Base-by-base conservation (phyloP, 768 basidiomycete genomes). In the Mrakia gelida region DNA sequence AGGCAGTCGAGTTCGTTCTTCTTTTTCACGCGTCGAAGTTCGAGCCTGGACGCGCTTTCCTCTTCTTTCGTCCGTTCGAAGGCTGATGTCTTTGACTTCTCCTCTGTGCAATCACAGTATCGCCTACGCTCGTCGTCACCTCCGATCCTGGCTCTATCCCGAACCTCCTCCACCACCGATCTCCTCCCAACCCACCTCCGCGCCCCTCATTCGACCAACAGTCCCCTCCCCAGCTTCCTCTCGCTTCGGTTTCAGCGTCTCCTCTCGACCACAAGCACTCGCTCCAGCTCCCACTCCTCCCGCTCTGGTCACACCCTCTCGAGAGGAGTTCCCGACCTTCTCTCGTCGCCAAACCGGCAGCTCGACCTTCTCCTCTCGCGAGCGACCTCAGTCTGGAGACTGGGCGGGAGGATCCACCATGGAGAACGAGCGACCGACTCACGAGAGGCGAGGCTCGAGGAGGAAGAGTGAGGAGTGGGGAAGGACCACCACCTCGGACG, bases 381-480 rank as follows among this genome's bases (percentile, higher is more conserved):
- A 41, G 68, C 52, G 75, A 1, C 52, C 68, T 13, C 63, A 70
- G 70, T 34, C 30, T 2, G 75, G 75, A 34, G 75, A 76, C 61
- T 76, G 75, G 75, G 71, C 75, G 5, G 52, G 41, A 9, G 21
- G 65, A 6, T 9, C 54, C 13, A 15, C 49, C 30, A 30, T 11
- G 18, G 52, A 59, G 32, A n/a, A 21, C 62, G 30, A 32, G 38
- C 16, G 45, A 52, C 43, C 62, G 68, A 15, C 21, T 13, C 54
- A 34, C 30, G 38, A 28, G 67, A 62, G 32, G 54, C 63, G 62
- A 28, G 62, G 13, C 2, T 63, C 67, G 23, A 34, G 77, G n/a
- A 56, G 77, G 32, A 73, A 73, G 73, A 78, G 77, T 41, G 77
- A 78, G 72, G 77, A 78, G 63, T 78, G 54, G 49, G 56, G 49